Evolutionary conservation across 805 yeast species (phyloP), one percentile per base, ranked within the genome.

Genomic region (Yamadazyma insecticola): DNA sequence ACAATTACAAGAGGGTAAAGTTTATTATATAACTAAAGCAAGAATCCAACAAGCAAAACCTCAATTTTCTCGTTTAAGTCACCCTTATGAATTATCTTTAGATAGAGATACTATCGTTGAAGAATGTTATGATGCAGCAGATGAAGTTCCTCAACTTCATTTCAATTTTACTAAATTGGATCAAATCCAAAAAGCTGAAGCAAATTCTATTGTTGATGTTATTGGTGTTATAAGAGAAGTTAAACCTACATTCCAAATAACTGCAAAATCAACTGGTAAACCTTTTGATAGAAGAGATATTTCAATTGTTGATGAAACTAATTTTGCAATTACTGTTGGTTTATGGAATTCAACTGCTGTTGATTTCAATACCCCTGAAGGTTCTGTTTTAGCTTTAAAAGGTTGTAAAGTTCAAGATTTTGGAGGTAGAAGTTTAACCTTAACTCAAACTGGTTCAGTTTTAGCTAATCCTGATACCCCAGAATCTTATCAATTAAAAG

Each of bases 251-350:
- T 77, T 74, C 50, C 87, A 85, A 57, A 77, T 90, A 47, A 78
- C 85, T 11, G 84, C 97, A 7, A 86, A 81, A 57, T 68, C 82
- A 8, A 82, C 97, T 4, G 96, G 96, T 30, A 82, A 86, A 51
- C 86, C 90, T 1, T 90, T 81, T 55, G 92, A 88, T 55, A 83
- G 96, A 64, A 83, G 98, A 58, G 95, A 90, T 52, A 69, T 92
- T 28, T 67, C 74, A 3, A 64, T 92, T 38, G 97, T 87, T 20
- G 99, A 92, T 55, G 85, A 85, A 45, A 68, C 94, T 5, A 81
- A 80, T 26, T 76, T 72, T 47, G 78, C 87, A 3, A 76, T 89
- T 26, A 70, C 74, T 13, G 76, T 88, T 29, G 96, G 96, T 1
- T 63, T 92, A 41, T 92, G 98, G 97, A 90, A 89, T 47, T 78